Percentiles rank a stretch among this genome's conserved stretches.
Conservation (phyloP, 2,329 filamentous ascomycete species). For the Fusarium sarcochroum region DNA sequence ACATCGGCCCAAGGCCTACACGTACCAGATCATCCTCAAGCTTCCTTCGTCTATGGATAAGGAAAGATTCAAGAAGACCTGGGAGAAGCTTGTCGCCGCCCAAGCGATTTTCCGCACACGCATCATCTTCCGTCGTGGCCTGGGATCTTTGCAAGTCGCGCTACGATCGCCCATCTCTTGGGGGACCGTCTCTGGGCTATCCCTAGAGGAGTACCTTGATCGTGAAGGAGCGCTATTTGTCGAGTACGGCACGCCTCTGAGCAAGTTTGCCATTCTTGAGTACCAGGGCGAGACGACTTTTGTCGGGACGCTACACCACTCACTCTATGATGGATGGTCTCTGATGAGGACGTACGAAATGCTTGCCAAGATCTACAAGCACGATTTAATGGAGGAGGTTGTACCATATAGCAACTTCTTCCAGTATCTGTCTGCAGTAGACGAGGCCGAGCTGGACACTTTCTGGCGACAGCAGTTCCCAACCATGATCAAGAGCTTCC, state of each 20-base stretch:
- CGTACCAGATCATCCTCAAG: background rate
- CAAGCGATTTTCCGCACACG: conserved; percentile 6
- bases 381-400: background rate
- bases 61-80: background rate
- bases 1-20: conserved; percentile 5
- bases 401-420: background rate
- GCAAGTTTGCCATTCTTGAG: background rate
- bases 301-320: conserved; percentile 1
- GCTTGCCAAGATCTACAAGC: background rate
- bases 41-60: conserved; percentile 1
- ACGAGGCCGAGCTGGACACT: background rate
- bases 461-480: background rate
- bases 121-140: background rate
- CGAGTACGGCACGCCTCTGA: background rate
- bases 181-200: background rate
- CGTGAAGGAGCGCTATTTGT: background rate
- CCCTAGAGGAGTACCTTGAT: background rate
- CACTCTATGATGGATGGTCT: background rate
- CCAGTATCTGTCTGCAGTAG: conserved; percentile 1
- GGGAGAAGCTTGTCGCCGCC: background rate
- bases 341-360: background rate
- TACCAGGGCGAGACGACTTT: background rate
- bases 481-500: background rate
- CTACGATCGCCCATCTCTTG: background rate
- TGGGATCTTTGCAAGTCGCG: background rate